phyloP scores from a whole-genome alignment of 1,284 basidiomycete genomes.

The Leccinum angustisporum region DNA sequence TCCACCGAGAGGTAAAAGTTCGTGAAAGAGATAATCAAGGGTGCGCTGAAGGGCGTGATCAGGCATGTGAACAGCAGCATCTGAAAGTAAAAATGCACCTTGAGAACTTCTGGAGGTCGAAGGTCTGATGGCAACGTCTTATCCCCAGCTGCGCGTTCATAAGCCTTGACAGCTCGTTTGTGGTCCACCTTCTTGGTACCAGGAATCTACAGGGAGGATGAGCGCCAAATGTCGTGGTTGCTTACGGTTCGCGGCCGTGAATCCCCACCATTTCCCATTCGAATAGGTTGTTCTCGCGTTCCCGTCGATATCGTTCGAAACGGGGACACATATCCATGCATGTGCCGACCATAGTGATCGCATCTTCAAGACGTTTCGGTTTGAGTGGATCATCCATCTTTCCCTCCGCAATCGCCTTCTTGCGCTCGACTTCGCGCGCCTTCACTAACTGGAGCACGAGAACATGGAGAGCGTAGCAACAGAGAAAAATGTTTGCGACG shows the following conservation, averaged over 20 bases:
- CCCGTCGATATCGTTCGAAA: slow-evolving; percentile 89
- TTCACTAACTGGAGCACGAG: slow-evolving; percentile 55
- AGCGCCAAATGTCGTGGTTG: slow-evolving; percentile 34
- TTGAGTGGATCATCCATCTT: slow-evolving; percentile 83
- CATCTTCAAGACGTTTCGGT: slow-evolving; percentile 80
- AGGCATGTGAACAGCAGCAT: neutral
- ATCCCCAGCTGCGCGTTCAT: slow-evolving; percentile 93
- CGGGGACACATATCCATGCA: slow-evolving; percentile 94
- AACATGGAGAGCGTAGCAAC: slow-evolving; percentile 24
- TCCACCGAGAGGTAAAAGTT: slow-evolving; percentile 68
- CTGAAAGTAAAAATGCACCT: slow-evolving; percentile 45
- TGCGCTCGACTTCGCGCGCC: slow-evolving; percentile 73
- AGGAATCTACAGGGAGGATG: slow-evolving; percentile 52
- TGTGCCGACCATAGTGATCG: slow-evolving; percentile 87
- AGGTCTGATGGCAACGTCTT: slow-evolving; percentile 91
- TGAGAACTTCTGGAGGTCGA: slow-evolving; percentile 82
- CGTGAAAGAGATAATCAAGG: slow-evolving; percentile 89
- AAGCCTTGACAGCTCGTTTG: slow-evolving; percentile 88
- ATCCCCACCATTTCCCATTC: slow-evolving; percentile 79
- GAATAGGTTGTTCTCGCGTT: slow-evolving; percentile 87
- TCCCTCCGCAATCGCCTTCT: slow-evolving; percentile 78
- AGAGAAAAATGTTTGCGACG: slow-evolving; percentile 27
- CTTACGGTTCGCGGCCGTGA: slow-evolving; percentile 8
- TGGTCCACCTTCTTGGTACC: slow-evolving; percentile 83
- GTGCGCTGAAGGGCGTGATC: slow-evolving; percentile 55